Percentiles rank a stretch among this genome's conserved stretches.
Evolutionary conservation across 192 early-diverging fungal species (phyloP).

Genomic region (Haplosporangium gracile): DNA sequence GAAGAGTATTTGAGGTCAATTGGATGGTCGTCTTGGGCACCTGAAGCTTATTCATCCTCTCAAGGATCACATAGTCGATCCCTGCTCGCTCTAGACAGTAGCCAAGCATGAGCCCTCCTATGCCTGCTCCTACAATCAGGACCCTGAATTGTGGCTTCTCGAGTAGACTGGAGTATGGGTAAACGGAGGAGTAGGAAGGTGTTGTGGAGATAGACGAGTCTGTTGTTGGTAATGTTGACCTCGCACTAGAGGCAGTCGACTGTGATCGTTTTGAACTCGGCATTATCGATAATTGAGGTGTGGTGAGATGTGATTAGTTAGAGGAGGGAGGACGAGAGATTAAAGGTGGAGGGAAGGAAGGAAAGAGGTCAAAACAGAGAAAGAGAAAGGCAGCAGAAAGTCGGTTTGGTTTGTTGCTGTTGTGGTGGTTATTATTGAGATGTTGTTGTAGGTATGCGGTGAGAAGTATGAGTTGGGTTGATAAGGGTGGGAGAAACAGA

Average conservation of each 20-base stretch:
- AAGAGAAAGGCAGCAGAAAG: too few relatives aligned
- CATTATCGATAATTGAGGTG: background rate
- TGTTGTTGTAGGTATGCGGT: too few relatives aligned
- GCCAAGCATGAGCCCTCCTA: constrained; percentile 20
- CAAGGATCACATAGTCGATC: constrained; percentile 18
- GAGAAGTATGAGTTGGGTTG: too few relatives aligned
- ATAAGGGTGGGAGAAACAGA: too few relatives aligned
- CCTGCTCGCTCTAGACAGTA: constrained; percentile 20
- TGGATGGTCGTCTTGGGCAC: constrained; percentile 18
- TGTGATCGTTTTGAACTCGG: background rate
- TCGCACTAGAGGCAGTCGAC: background rate
- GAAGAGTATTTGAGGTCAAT: constrained; percentile 18
- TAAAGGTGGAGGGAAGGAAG: too few relatives aligned
- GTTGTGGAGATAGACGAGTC: background rate
- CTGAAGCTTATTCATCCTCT: background rate
- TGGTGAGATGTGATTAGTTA: background rate
- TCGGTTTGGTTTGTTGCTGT: too few relatives aligned
- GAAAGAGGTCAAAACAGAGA: too few relatives aligned
- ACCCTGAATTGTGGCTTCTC: constrained; percentile 9
- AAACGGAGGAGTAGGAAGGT: constrained; percentile 1
- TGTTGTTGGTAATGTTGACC: background rate
- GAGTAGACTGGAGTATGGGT: constrained; percentile 13
- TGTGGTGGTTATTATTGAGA: too few relatives aligned
- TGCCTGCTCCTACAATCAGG: constrained; percentile 18
- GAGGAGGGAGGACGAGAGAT: background rate